Percentiles rank a stretch among this genome's conserved stretches.
These are phyloP conservation scores for Cladosporium austrohemisphaericum DNA, from an alignment of 2,329 filamentous ascomycete genomes.

Conservation along the genomic window DNA sequence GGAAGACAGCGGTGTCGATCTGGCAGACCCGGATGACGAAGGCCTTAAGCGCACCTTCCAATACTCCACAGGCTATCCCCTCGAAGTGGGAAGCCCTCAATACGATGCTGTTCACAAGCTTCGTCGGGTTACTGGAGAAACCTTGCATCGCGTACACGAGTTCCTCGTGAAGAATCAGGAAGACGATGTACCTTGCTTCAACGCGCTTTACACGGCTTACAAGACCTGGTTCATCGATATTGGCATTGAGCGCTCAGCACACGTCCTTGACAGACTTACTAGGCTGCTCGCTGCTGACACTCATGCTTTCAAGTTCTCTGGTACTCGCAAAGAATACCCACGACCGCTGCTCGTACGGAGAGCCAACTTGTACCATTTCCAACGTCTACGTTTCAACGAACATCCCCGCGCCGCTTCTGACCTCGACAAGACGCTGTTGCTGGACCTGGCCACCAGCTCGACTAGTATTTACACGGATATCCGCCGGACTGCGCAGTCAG, in stretches of 20 bases:
- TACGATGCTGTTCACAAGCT: slow-evolving; percentile 77
- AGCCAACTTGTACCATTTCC: slow-evolving; percentile 89
- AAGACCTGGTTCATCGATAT: slow-evolving; percentile 97
- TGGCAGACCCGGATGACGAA: slow-evolving; percentile 71
- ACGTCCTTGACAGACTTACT: slow-evolving; percentile 82
- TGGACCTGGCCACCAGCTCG: slow-evolving; percentile 85
- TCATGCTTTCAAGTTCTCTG: slow-evolving; percentile 89
- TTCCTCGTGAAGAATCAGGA: slow-evolving; percentile 83
- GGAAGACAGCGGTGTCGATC: slow-evolving; percentile 46
- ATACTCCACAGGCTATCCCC: slow-evolving; percentile 82
- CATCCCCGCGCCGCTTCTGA: slow-evolving; percentile 82
- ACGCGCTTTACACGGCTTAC: slow-evolving; percentile 85
- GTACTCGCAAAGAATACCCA: slow-evolving; percentile 86
- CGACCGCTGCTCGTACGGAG: slow-evolving; percentile 86
- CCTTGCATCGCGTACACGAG: slow-evolving; percentile 76
- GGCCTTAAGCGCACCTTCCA: slow-evolving; percentile 81
- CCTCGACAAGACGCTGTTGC: slow-evolving; percentile 78
- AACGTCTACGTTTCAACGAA: slow-evolving; percentile 91
- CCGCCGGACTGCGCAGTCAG: slow-evolving; percentile 85
- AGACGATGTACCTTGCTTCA: slow-evolving; percentile 95
- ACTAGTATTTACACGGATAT: slow-evolving; percentile 93
- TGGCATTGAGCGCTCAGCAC: slow-evolving; percentile 90
- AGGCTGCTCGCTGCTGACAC: slow-evolving; percentile 83
- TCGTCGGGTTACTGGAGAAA: slow-evolving; percentile 72
- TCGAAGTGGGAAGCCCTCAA: slow-evolving; percentile 59